Evolutionary conservation across 1,284 basidiomycete genomes (phyloP).

Genomic region (Anthracocystis panici-leucophaei): DNA sequence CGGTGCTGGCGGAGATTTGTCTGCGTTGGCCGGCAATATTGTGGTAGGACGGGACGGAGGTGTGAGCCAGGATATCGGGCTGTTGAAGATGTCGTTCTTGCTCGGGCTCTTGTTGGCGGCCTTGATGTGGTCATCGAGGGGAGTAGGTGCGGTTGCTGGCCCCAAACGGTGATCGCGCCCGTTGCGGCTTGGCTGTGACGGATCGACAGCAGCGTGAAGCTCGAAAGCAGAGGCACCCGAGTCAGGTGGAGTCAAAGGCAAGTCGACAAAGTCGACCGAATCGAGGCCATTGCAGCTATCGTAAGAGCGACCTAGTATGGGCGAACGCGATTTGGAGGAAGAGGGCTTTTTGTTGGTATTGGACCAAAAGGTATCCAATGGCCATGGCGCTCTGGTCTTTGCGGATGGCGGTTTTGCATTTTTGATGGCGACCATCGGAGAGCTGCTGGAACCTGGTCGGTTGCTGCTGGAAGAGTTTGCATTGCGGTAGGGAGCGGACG

Average conservation of each 20-base stretch:
- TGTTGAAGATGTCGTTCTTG: constrained; percentile 62
- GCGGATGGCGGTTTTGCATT: constrained; percentile 16
- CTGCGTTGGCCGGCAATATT: not conserved
- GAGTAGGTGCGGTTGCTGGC: not conserved
- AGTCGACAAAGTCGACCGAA: constrained; percentile 21
- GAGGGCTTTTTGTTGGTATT: constrained; percentile 19
- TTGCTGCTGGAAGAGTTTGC: constrained; percentile 2
- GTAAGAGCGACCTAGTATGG: constrained; percentile 16
- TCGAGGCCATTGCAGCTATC: constrained; percentile 23
- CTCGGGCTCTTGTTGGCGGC: constrained; percentile 14
- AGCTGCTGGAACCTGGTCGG: constrained; percentile 7
- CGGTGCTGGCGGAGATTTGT: constrained; percentile 9
- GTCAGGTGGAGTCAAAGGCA: constrained; percentile 46
- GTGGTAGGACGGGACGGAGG: constrained; percentile 40
- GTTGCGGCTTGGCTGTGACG: constrained; percentile 2
- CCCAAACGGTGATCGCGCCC: not conserved
- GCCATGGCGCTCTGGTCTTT: constrained; percentile 36
- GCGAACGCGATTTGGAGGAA: constrained; percentile 17
- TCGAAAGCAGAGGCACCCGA: constrained; percentile 32
- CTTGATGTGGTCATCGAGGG: constrained; percentile 7
- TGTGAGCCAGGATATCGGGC: constrained; percentile 32
- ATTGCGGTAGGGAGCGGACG: constrained; percentile 14
- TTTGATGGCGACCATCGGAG: constrained; percentile 16
- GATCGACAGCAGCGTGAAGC: constrained; percentile 7
- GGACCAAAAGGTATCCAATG: constrained; percentile 46